These are phyloP conservation scores for Chimonanthus salicifolius DNA, from an alignment of 164 flowering plant genomes.

Conservation along the genomic window DNA sequence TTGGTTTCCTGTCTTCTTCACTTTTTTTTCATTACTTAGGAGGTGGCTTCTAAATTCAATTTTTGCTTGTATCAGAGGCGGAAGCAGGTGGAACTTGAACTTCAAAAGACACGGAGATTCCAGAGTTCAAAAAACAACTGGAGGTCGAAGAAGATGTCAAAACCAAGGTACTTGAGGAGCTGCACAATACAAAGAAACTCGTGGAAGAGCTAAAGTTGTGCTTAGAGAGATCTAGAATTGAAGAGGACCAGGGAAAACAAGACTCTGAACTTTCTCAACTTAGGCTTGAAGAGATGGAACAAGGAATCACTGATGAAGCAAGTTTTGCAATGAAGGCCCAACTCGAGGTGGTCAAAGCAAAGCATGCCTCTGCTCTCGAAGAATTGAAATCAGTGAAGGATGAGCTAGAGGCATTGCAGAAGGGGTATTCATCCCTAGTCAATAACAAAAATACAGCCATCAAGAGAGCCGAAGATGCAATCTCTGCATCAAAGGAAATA, in stretches of 20 bases:
- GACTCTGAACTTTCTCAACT: conserved; percentile 77
- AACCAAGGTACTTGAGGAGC: conserved; percentile 46
- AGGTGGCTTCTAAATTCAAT: background rate
- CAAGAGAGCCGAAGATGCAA: conserved; percentile 57
- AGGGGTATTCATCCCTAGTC: conserved; percentile 47
- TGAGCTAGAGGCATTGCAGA: conserved; percentile 49
- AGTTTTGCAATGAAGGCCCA: conserved; percentile 88
- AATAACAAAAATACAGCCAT: conserved; percentile 51
- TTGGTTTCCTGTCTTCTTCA: too few relatives aligned
- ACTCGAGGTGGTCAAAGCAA: conserved; percentile 78
- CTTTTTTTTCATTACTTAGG: background rate
- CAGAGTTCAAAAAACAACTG: conserved; percentile 42
- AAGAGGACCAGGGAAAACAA: conserved; percentile 81
- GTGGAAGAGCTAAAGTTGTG: conserved; percentile 73
- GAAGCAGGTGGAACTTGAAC: background rate
- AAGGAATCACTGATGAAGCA: conserved; percentile 77
- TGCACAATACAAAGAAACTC: conserved; percentile 71
- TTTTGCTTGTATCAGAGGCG: background rate
- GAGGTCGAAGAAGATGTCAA: conserved; percentile 67
- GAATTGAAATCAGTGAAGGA: conserved; percentile 71
- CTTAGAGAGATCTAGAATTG: conserved; percentile 77
- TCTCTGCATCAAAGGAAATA: conserved; percentile 56
- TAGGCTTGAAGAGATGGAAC: conserved; percentile 74
- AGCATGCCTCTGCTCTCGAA: conserved; percentile 56
- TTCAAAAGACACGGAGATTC: conserved; percentile 41